Evolutionary conservation across 805 yeast genomes (phyloP), one percentile per base, ranked within the genome.

Genomic region (Sugiyamaella floridensis): DNA sequence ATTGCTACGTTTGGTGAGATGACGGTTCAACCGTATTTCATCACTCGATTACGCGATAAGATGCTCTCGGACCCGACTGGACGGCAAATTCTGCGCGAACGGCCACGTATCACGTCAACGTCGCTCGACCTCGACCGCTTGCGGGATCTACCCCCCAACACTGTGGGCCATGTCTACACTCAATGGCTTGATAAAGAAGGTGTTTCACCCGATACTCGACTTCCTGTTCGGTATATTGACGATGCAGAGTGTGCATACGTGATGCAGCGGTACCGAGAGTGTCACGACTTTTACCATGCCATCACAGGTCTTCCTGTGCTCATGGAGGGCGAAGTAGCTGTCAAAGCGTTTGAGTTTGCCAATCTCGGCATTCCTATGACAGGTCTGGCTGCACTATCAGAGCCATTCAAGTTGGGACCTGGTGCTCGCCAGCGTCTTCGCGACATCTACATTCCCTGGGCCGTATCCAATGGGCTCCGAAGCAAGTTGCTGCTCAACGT

Each of bases 281-380:
- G 97, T 65, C 99, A 93, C 64, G 99, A 93, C 65, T 93, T 93
- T 63, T 92, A 89, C 65, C 99, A 93, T 65, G 87, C 98, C 0
- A 76, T 93, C 28, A 85, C 95, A 0, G 92, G 95, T 14, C 75
- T 88, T 48, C 98, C 98, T 0, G 86, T 90, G 46, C 83, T 86
- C 44, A 80, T 93, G 58, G 98, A 93, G 64, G 99, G 99, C n/a
- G 99, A 93, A 65, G 84, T 93, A 50, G 89, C 97, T 0, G 85
- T 93, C 16, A 93, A 93, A 68, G 85, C 89, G 46, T 82, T 93
- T 60, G 99, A 92, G 68, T 95, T 83, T 63, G 85, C 93, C 63
- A 92, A 93, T 67, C 78, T 92, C 54, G 95, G 95, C 4, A 80
- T 93, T 45, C 97, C 97, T 12, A 90, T 92, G 95, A 89, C 97